Evolutionary conservation across 2,329 filamentous ascomycete genomes (phyloP), one percentile per base, ranked within the genome.

Genomic region (Ceratocystis variospora): DNA sequence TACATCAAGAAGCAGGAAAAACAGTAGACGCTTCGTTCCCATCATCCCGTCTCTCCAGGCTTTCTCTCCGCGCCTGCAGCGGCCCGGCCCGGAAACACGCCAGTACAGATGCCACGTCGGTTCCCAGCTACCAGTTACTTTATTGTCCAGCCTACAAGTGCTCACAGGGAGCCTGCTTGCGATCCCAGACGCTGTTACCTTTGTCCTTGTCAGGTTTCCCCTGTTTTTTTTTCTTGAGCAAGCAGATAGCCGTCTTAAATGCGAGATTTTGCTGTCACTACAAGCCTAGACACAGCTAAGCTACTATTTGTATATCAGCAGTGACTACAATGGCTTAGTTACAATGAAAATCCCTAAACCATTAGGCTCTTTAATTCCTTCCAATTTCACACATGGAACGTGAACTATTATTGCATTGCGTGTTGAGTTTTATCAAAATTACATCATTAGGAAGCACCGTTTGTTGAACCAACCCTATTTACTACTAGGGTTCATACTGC

Each of bases 1-100:
- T 89, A 89, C 76, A 74, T 86, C 68, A 76, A 79, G 64, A 81
- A 86, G 78, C 74, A 78, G 72, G 76, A 77, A 48, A 72, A 76
- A 25, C 45, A 68, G 61, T 64, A 67, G 50, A 37, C 33, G 28
- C 55, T 59, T 59, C 55, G 5, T 37, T 59, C 33, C 17, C 28
- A 59, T 19, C n/a, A n/a, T 31, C 28, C 55, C 28, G 25, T 55
- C 41, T 25, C 61, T 28, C 61, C 61, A 48, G 25, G 22, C 41
- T 44, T 19, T 41, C 61, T 25, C 22, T 25, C 22, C 10, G 48
- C n/a, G n/a, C 22, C 10, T 41, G 37, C 12, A 41, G 37, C 37
- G 37, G 37, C 12, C 37, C 37, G 55, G 55, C 8, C 25, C 22
- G 15, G 55, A 59, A 19, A 48, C 48, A 31, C 48, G n/a, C 63